These are phyloP conservation scores for Cymodocea nodosa DNA, from an alignment of 116 monocot genomes.

Conservation along the genomic window DNA sequence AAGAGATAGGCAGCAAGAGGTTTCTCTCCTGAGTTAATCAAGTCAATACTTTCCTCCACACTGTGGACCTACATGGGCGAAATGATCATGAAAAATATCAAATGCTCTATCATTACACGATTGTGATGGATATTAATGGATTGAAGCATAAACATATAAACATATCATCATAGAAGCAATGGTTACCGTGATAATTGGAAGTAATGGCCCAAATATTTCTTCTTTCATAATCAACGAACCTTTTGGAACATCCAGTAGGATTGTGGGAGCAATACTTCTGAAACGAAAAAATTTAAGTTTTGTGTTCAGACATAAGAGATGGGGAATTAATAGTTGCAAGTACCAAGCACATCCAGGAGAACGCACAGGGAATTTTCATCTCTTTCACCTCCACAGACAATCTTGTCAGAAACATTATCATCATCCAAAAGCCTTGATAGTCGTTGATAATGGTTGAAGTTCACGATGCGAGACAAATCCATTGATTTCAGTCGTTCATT, in stretches of 20 bases:
- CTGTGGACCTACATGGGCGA: slow-evolving; percentile 50
- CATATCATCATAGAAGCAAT: neutral
- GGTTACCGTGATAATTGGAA: slow-evolving; percentile 66
- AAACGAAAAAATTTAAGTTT: neutral
- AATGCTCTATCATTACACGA: neutral
- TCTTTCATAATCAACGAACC: slow-evolving; percentile 76
- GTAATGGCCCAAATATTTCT: slow-evolving; percentile 87
- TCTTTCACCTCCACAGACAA: slow-evolving; percentile 54
- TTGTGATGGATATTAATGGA: neutral
- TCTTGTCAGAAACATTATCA: slow-evolving; percentile 47
- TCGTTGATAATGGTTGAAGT: slow-evolving; percentile 67
- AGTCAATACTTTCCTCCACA: slow-evolving; percentile 56
- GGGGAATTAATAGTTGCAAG: neutral
- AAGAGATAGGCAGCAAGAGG: slow-evolving; percentile 91
- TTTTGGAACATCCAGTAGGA: slow-evolving; percentile 59
- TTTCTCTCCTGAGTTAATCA: slow-evolving; percentile 69
- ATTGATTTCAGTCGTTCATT: slow-evolving; percentile 49
- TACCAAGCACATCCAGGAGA: neutral
- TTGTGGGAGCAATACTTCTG: slow-evolving; percentile 70
- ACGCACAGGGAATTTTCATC: slow-evolving; percentile 63
- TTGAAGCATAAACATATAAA: too few species aligned
- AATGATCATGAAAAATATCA: neutral
- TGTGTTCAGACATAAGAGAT: too few species aligned
- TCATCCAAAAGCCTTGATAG: slow-evolving; percentile 61
- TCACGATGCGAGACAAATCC: slow-evolving; percentile 83